Percentiles rank a stretch among this genome's conserved stretches.
These are phyloP conservation scores for Parmales sp. DNA, from an alignment of 108 stramenopile species.

Conservation along the genomic window DNA sequence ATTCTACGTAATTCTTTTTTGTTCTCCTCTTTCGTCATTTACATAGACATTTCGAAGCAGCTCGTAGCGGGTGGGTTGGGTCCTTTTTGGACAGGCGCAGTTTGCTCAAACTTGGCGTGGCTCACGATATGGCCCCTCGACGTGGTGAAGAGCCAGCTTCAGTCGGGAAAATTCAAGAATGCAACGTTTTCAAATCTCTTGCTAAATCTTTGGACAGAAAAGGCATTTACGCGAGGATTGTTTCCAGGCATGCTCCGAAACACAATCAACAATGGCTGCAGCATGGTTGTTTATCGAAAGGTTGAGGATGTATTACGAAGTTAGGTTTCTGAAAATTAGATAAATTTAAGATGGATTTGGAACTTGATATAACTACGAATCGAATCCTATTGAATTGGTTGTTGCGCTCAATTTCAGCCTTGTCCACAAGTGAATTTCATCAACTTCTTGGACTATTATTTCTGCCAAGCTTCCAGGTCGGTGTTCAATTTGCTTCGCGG, in stretches of 20 bases:
- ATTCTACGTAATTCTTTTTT: conserved; percentile 54
- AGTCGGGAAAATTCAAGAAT: conserved; percentile 49
- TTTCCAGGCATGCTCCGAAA: conserved; percentile 51
- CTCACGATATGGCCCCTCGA: conserved; percentile 67
- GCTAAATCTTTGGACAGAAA: conserved; percentile 39
- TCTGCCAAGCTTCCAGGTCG: no score
- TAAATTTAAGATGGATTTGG: no score
- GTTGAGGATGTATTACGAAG: no score
- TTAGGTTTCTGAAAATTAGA: no score
- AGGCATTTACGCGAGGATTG: conserved; percentile 57
- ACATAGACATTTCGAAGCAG: conserved; percentile 60
- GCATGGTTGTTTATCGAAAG: conserved; percentile 62
- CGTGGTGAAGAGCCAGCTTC: conserved; percentile 61
- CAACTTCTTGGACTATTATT: no score
- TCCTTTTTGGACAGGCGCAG: conserved; percentile 62
- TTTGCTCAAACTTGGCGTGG: conserved; percentile 71
- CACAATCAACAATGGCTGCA: conserved; percentile 57
- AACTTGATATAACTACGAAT: no score
- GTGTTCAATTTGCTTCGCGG: no score
- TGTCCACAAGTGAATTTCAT: no score
- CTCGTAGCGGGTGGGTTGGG: conserved; percentile 25
- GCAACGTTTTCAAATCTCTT: conserved; percentile 24
- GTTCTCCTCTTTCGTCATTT: conserved; percentile 55
- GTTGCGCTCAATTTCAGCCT: no score
- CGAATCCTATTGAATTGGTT: no score